Percentiles rank a stretch among this genome's conserved stretches.
Evolutionary conservation across 2,329 filamentous ascomycete genomes (phyloP).

Genomic region (Exserohilum rostratum): DNA sequence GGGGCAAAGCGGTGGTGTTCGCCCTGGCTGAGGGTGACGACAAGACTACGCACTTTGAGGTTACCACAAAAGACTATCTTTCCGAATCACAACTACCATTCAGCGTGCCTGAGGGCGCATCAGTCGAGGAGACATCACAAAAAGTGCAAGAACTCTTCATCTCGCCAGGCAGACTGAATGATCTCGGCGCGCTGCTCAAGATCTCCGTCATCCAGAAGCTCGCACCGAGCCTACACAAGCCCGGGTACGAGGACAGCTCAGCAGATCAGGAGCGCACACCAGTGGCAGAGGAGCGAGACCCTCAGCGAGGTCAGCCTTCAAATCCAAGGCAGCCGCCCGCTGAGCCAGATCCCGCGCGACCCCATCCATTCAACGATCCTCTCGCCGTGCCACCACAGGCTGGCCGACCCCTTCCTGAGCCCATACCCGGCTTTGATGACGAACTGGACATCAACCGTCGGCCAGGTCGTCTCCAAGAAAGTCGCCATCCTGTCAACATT

Average conservation of each 20-base stretch:
- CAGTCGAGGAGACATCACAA: conserved; percentile 52
- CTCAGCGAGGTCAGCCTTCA: conserved; percentile 28
- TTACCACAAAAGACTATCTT: conserved; percentile 76
- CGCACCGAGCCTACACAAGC: conserved; percentile 75
- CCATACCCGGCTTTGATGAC: conserved; percentile 91
- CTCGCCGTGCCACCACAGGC: conserved; percentile 62
- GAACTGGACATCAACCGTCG: conserved; percentile 82
- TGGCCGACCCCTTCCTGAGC: conserved; percentile 72
- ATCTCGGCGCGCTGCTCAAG: conserved; percentile 75
- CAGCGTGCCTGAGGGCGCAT: conserved; percentile 56
- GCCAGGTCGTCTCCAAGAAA: conserved; percentile 56
- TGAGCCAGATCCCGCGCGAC: conserved; percentile 64
- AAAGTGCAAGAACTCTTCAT: conserved; percentile 69
- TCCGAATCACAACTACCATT: conserved; percentile 65
- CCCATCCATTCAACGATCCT: conserved; percentile 73
- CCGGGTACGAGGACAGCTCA: conserved; percentile 72
- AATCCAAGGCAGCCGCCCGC: conserved; percentile 59
- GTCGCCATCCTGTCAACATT: conserved; percentile 68
- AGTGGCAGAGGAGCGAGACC: conserved; percentile 52
- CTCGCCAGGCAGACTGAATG: conserved; percentile 68
- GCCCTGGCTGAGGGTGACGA: conserved; percentile 82
- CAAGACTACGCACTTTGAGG: conserved; percentile 77
- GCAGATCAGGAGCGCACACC: conserved; percentile 28
- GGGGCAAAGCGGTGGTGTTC: conserved; percentile 81
- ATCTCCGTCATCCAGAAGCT: conserved; percentile 83